Conservation (phyloP, 345 rosid genomes). For the Salix brachista region DNA sequence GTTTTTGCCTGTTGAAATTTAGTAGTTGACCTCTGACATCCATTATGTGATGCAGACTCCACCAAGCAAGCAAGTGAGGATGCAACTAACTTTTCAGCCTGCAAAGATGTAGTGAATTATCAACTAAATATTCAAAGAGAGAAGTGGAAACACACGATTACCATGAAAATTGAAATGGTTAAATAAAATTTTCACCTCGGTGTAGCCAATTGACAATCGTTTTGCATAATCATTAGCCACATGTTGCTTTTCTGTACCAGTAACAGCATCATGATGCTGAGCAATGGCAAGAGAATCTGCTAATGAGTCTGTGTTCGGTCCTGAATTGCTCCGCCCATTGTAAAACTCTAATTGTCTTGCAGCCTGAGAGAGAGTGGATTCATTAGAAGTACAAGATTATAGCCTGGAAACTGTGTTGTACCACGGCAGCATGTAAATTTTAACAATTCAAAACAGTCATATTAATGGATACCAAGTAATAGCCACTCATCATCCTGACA, state of each 20-base stretch:
- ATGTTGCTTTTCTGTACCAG: constrained; percentile 89
- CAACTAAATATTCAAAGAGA: neutral
- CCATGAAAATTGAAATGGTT: constrained; percentile 6
- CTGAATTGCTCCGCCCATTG: constrained; percentile 57
- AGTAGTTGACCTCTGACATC: constrained; percentile 32
- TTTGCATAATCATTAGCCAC: constrained; percentile 92
- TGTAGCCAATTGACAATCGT: constrained; percentile 78
- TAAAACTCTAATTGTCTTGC: constrained; percentile 92
- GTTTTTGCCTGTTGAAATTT: constrained; percentile 71
- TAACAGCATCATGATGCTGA: constrained; percentile 96
- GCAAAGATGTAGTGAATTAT: constrained; percentile 17
- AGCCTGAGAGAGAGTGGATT: constrained; percentile 39
- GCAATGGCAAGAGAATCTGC: constrained; percentile 94
- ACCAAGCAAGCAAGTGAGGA: constrained; percentile 70
- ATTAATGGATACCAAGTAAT: constrained; percentile 62
- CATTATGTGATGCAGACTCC: constrained; percentile 33
- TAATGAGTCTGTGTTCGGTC: constrained; percentile 70
- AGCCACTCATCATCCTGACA: constrained; percentile 88
- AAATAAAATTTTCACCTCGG: constrained; percentile 51
- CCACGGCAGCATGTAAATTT: neutral
- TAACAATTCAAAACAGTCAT: neutral
- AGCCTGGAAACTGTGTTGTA: constrained; percentile 8
- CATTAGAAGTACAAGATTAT: neutral
- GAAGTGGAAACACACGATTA: neutral
- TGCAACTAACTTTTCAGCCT: constrained; percentile 85